A percentile compares a stretch with the other conserved stretches of the same genome.
Conservation (phyloP, 257 asterid genomes). For the Jacaranda mimosifolia region DNA sequence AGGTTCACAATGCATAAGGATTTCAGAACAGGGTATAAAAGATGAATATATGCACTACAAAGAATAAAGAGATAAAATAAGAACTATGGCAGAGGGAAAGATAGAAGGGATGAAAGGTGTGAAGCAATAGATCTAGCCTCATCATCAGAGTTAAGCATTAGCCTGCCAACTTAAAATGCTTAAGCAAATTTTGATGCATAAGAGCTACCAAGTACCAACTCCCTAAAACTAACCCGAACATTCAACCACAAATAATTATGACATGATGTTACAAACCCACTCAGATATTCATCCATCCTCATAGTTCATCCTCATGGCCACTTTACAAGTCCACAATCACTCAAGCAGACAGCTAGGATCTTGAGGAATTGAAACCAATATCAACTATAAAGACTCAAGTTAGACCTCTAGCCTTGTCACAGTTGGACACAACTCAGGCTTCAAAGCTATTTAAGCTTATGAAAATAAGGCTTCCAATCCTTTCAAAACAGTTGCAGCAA, state of each 20-base stretch:
- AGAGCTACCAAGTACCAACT: neutral
- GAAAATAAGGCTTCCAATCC: slow-evolving; percentile 18
- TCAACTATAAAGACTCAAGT: neutral
- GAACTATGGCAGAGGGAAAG: neutral
- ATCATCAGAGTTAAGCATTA: neutral
- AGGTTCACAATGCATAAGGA: too few species aligned
- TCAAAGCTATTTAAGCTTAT: slow-evolving; percentile 4
- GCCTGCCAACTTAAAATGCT: slow-evolving; percentile 19
- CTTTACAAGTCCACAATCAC: neutral
- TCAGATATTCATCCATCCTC: neutral
- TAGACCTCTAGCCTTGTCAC: slow-evolving; percentile 3
- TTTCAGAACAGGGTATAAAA: too few species aligned
- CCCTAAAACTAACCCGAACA: neutral
- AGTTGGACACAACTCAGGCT: neutral
- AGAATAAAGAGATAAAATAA: neutral
- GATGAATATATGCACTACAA: neutral
- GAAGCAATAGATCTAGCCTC: neutral
- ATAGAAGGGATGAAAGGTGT: neutral
- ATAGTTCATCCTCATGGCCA: neutral
- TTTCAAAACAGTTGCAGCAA: neutral
- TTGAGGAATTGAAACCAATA: neutral
- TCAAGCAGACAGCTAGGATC: neutral
- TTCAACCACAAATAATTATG: neutral
- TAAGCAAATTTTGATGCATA: neutral
- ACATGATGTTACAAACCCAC: neutral